Evolutionary conservation across 305 asterid genomes (phyloP), one percentile per base, ranked within the genome.

Genomic region (Fraxinus baroniana): DNA sequence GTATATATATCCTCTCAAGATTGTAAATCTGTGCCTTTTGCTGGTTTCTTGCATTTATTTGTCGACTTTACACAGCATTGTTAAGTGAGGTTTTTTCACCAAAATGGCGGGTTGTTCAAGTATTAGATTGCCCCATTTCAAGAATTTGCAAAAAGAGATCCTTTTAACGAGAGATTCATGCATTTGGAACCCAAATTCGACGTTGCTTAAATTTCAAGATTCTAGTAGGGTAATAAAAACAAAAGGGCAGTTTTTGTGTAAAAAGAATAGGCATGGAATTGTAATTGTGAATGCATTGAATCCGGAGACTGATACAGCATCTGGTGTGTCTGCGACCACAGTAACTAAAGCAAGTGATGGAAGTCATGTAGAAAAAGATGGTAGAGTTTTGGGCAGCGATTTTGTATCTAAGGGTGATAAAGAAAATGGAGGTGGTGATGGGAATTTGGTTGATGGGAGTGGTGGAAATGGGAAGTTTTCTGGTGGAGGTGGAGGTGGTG

Each of bases 391-490:
- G 66, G 91, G 83, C 52, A 77, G 71, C 32, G 78, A 78, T 81
- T 46, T 75, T 81, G 74, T 76, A 5, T 74, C 86, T 18, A 24
- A 37, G 76, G 82, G 82, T 20, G 87, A 84, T 64, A 82, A 32
- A n/a, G 86, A 78, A 62, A 82, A 18, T 71, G 90, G 84, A 8
- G 87, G 81, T 28, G 90, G 85, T 20, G 90, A 57, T 68, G 92
- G 83, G 71, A 80, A 75, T 76, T 49, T 78, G 41, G 37, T 64
- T 49, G 87, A 74, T 72, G 92, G 88, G 52, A 76, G 79, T 76
- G 93, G 92, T n/a, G 97, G 97, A 37, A 88, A 90, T 80, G 97
- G 98, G 77, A 89, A 83, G 7, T 85, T 72, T 76, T 44, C 85
- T 0, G 89, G 91, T 39, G 81, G 78, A 44, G 78, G 76, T 49